phyloP scores from a whole-genome alignment of 371 early-diverging fungal species.

The Apophysomyces elegans region DNA sequence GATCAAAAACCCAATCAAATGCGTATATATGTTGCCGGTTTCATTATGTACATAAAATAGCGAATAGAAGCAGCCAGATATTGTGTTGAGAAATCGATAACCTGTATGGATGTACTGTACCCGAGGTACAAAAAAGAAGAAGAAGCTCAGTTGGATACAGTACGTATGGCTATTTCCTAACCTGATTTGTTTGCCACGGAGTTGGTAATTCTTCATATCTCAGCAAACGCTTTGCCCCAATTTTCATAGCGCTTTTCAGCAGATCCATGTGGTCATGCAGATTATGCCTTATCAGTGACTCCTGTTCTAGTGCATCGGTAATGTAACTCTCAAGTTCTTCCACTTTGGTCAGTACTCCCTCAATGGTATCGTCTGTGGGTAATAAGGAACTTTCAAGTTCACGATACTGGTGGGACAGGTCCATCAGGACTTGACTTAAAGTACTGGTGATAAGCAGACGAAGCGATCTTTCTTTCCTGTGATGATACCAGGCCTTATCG shows the following conservation, averaged over 20 bases:
- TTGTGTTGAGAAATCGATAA: slow-evolving; percentile 76
- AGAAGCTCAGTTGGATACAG: background rate
- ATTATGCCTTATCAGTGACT: slow-evolving; percentile 38
- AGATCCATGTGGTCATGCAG: slow-evolving; percentile 48
- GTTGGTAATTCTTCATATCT: slow-evolving; percentile 51
- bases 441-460: slow-evolving; percentile 8
- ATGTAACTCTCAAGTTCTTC: slow-evolving; percentile 55
- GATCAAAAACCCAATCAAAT: slow-evolving; percentile 68
- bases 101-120: slow-evolving; percentile 63
- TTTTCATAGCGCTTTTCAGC: slow-evolving; percentile 40
- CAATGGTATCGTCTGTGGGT: slow-evolving; percentile 43
- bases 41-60: slow-evolving; percentile 82
- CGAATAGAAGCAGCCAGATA: slow-evolving; percentile 67
- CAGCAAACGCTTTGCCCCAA: slow-evolving; percentile 42
- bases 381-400: slow-evolving; percentile 24
- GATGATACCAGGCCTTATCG: slow-evolving; percentile 41
- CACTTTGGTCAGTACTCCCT: slow-evolving; percentile 47
- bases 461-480: slow-evolving; percentile 9
- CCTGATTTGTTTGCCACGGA: slow-evolving; percentile 52
- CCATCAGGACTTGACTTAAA: slow-evolving; percentile 25
- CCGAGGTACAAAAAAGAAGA: too few species aligned
- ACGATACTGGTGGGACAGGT: slow-evolving; percentile 27
- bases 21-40: slow-evolving; percentile 85
- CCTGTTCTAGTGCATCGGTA: slow-evolving; percentile 40
- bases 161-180: slow-evolving; percentile 15